A percentile compares a stretch with the other conserved stretches of the same genome.
Conservation (phyloP, 2,329 filamentous ascomycete species). For the Penicillium sp. region DNA sequence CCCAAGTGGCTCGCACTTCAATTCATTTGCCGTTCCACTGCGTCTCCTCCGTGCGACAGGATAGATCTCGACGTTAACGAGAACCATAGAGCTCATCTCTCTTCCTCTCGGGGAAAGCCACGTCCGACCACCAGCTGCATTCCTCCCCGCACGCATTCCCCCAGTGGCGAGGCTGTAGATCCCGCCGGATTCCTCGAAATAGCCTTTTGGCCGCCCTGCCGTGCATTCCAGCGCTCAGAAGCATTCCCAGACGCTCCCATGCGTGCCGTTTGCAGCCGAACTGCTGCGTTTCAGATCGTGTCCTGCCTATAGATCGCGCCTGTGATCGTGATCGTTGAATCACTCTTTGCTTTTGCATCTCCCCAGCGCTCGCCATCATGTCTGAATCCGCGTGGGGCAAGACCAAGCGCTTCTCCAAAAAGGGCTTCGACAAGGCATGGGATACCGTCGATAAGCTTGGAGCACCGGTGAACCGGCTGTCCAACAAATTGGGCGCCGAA, state of each 20-base stretch:
- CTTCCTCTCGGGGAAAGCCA: too few species aligned
- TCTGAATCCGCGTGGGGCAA: slow-evolving; percentile 57
- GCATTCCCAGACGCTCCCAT: slow-evolving; percentile 14
- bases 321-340: too few species aligned
- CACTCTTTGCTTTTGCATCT: not conserved
- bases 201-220: slow-evolving; percentile 2
- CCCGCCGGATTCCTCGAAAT: slow-evolving; percentile 12
- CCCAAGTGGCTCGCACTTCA: too few species aligned
- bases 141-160: slow-evolving; percentile 21
- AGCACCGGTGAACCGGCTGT: slow-evolving; percentile 73
- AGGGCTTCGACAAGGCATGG: slow-evolving; percentile 73
- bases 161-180: slow-evolving; percentile 14
- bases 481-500: slow-evolving; percentile 76
- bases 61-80: slow-evolving; percentile 1
- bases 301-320: slow-evolving; percentile 10
- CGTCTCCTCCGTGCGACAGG: too few species aligned
- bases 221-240: slow-evolving; percentile 20
- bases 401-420: slow-evolving; percentile 54
- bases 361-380: slow-evolving; percentile 25
- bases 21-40: too few species aligned
- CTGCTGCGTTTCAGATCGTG: slow-evolving; percentile 11
- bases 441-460: slow-evolving; percentile 66
- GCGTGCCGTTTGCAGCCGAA: slow-evolving; percentile 18
- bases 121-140: slow-evolving; percentile 11
- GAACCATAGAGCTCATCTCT: not conserved